Conservation (phyloP, 2,329 filamentous ascomycete genomes). For the Monosporascus sp. region DNA sequence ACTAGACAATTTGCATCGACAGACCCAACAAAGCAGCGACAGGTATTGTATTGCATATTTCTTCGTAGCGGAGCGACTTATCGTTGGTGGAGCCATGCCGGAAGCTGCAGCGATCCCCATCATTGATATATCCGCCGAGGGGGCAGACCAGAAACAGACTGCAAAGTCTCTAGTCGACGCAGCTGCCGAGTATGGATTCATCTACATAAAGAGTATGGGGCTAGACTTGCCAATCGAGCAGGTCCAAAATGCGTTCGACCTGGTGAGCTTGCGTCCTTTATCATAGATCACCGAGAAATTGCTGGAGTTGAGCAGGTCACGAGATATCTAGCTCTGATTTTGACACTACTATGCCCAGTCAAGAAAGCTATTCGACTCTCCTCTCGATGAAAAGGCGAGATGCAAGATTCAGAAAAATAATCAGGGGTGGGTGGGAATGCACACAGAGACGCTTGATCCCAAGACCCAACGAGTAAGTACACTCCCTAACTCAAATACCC, state of each 20-base stretch:
- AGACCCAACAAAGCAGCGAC: no score
- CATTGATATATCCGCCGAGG: slow-evolving; percentile 68
- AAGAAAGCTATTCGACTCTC: slow-evolving; percentile 65
- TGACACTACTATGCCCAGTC: slow-evolving; percentile 43
- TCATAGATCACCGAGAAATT: no score
- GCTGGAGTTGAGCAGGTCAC: no score
- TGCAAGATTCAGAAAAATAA: slow-evolving; percentile 78
- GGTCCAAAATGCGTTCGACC: slow-evolving; percentile 65
- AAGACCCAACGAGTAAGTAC: slow-evolving; percentile 65
- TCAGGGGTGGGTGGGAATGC: slow-evolving; percentile 83
- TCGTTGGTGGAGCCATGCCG: slow-evolving; percentile 10
- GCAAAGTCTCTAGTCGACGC: slow-evolving; percentile 72
- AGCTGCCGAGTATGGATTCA: slow-evolving; percentile 77
- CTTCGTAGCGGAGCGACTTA: background rate
- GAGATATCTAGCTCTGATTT: background rate
- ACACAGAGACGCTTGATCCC: slow-evolving; percentile 82
- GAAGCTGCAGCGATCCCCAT: slow-evolving; percentile 60
- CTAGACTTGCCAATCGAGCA: slow-evolving; percentile 60
- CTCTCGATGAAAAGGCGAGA: slow-evolving; percentile 64
- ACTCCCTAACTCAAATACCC: background rate
- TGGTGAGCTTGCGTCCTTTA: slow-evolving; percentile 46
- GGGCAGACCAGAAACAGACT: slow-evolving; percentile 45
- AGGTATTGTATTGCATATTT: no score
- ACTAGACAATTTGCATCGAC: no score
- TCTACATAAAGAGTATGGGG: slow-evolving; percentile 77